Base-by-base conservation (phyloP, 352 stramenopile species). In the Pythium angustatum region DNA sequence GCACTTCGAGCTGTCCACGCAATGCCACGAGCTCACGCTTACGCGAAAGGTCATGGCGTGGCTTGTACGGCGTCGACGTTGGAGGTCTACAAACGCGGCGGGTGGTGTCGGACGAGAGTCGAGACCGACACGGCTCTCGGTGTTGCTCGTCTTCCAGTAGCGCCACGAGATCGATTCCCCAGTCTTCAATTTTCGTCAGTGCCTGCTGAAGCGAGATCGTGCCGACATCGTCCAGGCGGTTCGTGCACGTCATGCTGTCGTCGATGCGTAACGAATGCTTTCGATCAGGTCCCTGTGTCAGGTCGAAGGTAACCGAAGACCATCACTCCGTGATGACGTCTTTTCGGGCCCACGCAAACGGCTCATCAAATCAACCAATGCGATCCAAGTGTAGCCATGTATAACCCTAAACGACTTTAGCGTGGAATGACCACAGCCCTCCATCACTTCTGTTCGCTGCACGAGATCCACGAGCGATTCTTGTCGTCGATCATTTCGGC, bases 241-340 rank as follows among this genome's bases (percentile, higher is more conserved):
- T 17, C 36, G n/a, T 17, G 36, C n/a, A n/a, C n/a, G 19, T 26
- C 40, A 45, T 45, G 26, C 5, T 26, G 17, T n/a, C n/a, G n/a
- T n/a, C n/a, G n/a, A n/a, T n/a, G n/a, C n/a, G n/a, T n/a, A n/a
- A n/a, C n/a, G n/a, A n/a, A n/a, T n/a, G n/a, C n/a, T n/a, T n/a
- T n/a, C n/a, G n/a, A n/a, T n/a, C n/a, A n/a, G n/a, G n/a, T n/a
- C n/a, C n/a, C n/a, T n/a, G n/a, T n/a, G n/a, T n/a, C n/a, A n/a
- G 6, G 7, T 26, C 21, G 45, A 52, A 19, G 22, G 38, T 21
- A 12, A 40, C 22, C 38, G 34, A 14, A 40, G 52, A 59, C 33
- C 31, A 59, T 45, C 52, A 59, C 38, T 59, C 52, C 28, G 12
- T 19, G 52, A 49, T 59, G 24, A 59, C 11, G 34, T 12, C n/a